Percentiles rank a stretch among this genome's conserved stretches.
Conservation (phyloP, 805 yeast genomes). For the Allodekkera sacchari region DNA sequence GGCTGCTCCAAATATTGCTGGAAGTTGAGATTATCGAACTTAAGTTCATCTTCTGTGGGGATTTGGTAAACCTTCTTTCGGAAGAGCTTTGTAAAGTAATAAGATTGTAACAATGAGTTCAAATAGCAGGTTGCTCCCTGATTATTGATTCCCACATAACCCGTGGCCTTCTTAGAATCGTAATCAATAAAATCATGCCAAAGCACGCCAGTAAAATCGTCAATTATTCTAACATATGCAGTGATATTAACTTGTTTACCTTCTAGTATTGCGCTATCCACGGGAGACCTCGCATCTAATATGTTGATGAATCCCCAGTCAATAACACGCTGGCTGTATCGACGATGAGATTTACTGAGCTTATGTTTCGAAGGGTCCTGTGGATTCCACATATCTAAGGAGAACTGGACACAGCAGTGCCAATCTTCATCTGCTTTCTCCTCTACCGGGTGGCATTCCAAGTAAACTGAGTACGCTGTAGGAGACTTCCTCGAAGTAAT, state of each 20-base stretch:
- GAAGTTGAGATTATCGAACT: conserved; percentile 25
- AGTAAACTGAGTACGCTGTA: conserved; percentile 58
- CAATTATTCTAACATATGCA: conserved; percentile 65
- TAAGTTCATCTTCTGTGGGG: conserved; percentile 58
- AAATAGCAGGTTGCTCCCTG: conserved; percentile 99
- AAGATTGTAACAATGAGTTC: conserved; percentile 85
- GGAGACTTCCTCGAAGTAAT: conserved; percentile 73
- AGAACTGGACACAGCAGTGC: conserved; percentile 90
- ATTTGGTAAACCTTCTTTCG: conserved; percentile 82
- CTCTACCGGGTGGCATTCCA: conserved; percentile 60
- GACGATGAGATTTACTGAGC: conserved; percentile 60
- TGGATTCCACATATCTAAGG: conserved; percentile 79
- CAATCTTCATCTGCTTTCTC: conserved; percentile 37
- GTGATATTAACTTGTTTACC: conserved; percentile 62
- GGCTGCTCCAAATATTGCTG: conserved; percentile 25
- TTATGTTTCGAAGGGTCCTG: conserved; percentile 52
- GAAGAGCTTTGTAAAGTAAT: conserved; percentile 76
- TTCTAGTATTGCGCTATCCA: conserved; percentile 22
- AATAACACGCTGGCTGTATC: conserved; percentile 66
- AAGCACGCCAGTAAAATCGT: conserved; percentile 88
- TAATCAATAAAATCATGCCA: conserved; percentile 85
- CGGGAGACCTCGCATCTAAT: conserved; percentile 44
- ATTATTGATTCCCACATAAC: conserved; percentile 85
- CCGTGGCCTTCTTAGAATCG: conserved; percentile 81
- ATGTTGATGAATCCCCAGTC: conserved; percentile 96